Evolutionary conservation across 2,329 filamentous ascomycete genomes (phyloP).

Genomic region (Pseudocercospora musae): DNA sequence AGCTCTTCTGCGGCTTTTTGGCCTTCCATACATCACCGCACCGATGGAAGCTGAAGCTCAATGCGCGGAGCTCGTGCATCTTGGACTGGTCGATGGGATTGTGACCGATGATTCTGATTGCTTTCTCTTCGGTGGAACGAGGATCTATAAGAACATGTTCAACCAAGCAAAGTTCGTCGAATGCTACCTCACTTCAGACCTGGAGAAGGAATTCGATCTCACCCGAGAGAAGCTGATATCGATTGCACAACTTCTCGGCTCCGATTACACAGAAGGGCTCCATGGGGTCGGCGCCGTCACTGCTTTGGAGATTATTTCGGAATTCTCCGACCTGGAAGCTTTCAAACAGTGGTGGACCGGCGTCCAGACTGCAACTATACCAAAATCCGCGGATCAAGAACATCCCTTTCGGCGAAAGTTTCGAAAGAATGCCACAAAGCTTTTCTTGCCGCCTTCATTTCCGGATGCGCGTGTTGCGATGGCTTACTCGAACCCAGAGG

Average conservation of each 20-base stretch:
- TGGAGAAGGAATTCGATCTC: slow-evolving; percentile 85
- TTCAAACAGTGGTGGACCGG: slow-evolving; percentile 87
- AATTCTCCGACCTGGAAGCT: slow-evolving; percentile 71
- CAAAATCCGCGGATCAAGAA: slow-evolving; percentile 54
- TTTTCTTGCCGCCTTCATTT: slow-evolving; percentile 80
- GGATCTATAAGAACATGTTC: slow-evolving; percentile 99
- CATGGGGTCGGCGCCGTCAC: slow-evolving; percentile 90
- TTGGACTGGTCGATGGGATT: slow-evolving; percentile 92
- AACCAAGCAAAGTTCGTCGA: slow-evolving; percentile 97
- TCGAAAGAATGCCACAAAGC: slow-evolving; percentile 74
- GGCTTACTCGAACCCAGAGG: slow-evolving; percentile 82
- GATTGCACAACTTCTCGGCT: slow-evolving; percentile 85
- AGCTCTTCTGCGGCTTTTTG: slow-evolving; percentile 82
- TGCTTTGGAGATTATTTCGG: slow-evolving; percentile 87
- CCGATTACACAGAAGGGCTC: slow-evolving; percentile 91
- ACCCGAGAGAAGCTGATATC: slow-evolving; percentile 83
- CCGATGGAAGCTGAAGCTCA: slow-evolving; percentile 99
- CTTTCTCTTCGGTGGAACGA: slow-evolving; percentile 92
- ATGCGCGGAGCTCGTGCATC: slow-evolving; percentile 81
- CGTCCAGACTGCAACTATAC: slow-evolving; percentile 66
- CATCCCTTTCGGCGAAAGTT: slow-evolving; percentile 81
- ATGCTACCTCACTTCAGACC: slow-evolving; percentile 79
- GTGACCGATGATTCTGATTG: slow-evolving; percentile 97
- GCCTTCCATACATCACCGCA: slow-evolving; percentile 91
- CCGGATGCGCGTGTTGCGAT: slow-evolving; percentile 73